Base-by-base conservation (phyloP, 176 grass and related monocot genomes). In the Rhynchospora tenuis region DNA sequence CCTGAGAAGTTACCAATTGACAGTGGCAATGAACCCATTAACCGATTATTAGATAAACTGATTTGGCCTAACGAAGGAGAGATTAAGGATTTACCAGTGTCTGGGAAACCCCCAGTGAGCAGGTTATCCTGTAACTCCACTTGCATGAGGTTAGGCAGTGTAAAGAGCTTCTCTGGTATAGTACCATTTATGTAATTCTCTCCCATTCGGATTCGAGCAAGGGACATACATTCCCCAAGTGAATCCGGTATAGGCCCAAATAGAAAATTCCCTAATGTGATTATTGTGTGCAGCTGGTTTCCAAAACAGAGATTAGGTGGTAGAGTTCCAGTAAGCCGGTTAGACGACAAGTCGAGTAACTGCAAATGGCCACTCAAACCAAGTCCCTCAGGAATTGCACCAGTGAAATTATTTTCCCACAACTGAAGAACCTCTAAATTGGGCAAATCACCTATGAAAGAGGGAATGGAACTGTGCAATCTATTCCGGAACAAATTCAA, bases 341-440 rank as follows among this genome's bases (percentile, higher is more conserved):
- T 97, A 0, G 94, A 94, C 43, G 92, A 94, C 16, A 97, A 73
- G 84, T 97, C 94, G 23, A 97, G 88, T 14, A 97, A 86, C 64
- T 63, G 89, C 20, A 97, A 80, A 6, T 28, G 59, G 15, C 87
- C 92, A 47, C 65, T 91, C 16, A 88, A 80, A 55, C 94, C 94
- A 54, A 97, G 90, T 17, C 72, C 69, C 15, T 70, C 11, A 11
- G 94, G 94, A 14, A 97, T 87, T 12, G 81, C 81, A 33, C 94
- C 94, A 0, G 94, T 97, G 73, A 97, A 92, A 82, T 97, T 97
- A 84, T 97, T 97, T 79, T 97, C 94, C 94, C 94, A 97, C 51
- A 97, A 26, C 87, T 97, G 94, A 20, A 97, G 92, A 46, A 97
- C 94, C 81, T 97, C 94, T 65, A 97, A 86, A 66, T n/a, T 90